Evolutionary conservation across 106 monocot species (phyloP).

Genomic region (Acorus gramineus): DNA sequence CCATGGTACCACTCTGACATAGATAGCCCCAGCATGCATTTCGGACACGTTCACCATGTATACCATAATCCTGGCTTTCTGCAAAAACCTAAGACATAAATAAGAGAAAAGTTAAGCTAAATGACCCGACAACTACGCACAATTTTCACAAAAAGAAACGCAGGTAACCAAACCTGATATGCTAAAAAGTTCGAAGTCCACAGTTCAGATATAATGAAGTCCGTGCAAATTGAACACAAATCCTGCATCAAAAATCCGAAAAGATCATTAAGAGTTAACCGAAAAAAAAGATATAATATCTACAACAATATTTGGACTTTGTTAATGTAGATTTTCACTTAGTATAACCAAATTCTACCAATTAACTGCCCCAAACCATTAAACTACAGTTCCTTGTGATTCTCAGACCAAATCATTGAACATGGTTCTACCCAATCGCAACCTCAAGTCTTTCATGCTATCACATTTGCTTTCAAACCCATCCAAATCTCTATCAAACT

Average conservation of each 20-base stretch:
- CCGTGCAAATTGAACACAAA: slow-evolving; percentile 91
- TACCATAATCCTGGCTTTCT: slow-evolving; percentile 96
- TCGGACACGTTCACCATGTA: slow-evolving; percentile 93
- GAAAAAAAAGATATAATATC: slow-evolving; percentile 1
- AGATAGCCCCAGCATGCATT: slow-evolving; percentile 99
- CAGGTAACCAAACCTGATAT: slow-evolving; percentile 54
- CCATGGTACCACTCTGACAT: slow-evolving; percentile 87
- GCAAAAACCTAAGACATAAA: slow-evolving; percentile 67
- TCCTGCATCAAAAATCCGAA: slow-evolving; percentile 41
- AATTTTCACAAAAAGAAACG: background rate
- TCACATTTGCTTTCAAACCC: too few relatives aligned
- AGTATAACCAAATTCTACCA: too few relatives aligned
- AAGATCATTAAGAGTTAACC: background rate
- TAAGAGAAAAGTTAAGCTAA: slow-evolving; percentile 1
- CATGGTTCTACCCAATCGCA: too few relatives aligned
- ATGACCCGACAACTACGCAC: background rate
- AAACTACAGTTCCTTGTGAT: too few relatives aligned
- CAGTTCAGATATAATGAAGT: slow-evolving; percentile 90
- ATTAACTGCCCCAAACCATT: too few relatives aligned
- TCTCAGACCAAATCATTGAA: too few relatives aligned
- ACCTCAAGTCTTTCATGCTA: too few relatives aligned
- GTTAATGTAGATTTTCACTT: too few relatives aligned
- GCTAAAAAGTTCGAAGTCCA: slow-evolving; percentile 88
- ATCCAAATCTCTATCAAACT: too few relatives aligned
- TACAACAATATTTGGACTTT: background rate